These are phyloP conservation scores for Tricholoma furcatifolium DNA, from an alignment of 768 basidiomycete genomes.

Conservation along the genomic window DNA sequence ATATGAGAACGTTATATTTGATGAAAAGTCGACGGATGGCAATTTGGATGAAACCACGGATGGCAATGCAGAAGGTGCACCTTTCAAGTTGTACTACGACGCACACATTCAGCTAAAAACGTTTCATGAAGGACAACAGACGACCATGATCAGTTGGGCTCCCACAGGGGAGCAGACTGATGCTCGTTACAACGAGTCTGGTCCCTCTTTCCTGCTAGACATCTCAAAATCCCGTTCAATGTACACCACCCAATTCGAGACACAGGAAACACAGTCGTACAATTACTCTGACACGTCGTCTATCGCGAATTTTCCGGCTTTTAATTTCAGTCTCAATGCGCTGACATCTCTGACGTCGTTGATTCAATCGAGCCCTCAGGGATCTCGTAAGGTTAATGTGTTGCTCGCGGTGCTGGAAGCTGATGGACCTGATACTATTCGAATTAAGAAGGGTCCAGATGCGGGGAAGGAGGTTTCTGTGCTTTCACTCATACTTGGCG, in stretches of 20 bases:
- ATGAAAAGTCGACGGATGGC: conserved; percentile 38
- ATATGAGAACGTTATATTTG: conserved; percentile 74
- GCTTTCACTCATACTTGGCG: conserved; percentile 70
- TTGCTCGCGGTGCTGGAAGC: conserved; percentile 72
- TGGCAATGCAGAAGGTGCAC: conserved; percentile 14
- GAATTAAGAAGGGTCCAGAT: conserved; percentile 65
- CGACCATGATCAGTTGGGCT: conserved; percentile 59
- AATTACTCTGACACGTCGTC: conserved; percentile 68
- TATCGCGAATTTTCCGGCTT: conserved; percentile 70
- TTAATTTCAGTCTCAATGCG: conserved; percentile 67
- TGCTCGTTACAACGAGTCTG: conserved; percentile 14
- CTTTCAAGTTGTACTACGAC: not conserved
- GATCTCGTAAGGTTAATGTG: conserved; percentile 51
- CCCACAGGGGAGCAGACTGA: conserved; percentile 35
- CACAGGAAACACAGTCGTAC: conserved; percentile 49
- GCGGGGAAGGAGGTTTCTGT: conserved; percentile 69
- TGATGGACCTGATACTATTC: conserved; percentile 71
- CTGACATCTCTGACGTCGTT: conserved; percentile 51
- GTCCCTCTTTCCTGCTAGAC: conserved; percentile 29
- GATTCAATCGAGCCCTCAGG: conserved; percentile 26
- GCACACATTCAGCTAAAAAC: not conserved
- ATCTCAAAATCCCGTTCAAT: conserved; percentile 19
- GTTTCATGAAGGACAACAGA: conserved; percentile 35
- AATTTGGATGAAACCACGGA: conserved; percentile 19
- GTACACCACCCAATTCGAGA: conserved; percentile 25